A percentile compares a stretch with the other conserved stretches of the same genome.
Conservation (phyloP, 1,284 basidiomycete species). For the Cryptococcus sp. region DNA sequence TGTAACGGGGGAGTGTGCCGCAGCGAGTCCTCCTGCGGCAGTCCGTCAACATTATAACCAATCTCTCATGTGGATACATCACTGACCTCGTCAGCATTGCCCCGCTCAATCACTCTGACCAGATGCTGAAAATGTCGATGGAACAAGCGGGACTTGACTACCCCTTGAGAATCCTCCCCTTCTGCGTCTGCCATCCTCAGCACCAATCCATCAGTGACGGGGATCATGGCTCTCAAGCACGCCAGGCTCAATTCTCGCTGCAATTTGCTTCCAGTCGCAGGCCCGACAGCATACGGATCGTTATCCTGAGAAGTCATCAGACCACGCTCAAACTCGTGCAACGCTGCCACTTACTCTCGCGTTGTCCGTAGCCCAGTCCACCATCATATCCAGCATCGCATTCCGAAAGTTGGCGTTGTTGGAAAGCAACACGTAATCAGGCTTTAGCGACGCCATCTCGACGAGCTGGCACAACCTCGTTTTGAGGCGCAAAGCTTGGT, state of each 20-base stretch:
- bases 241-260: slow-evolving; percentile 67
- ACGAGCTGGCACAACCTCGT: slow-evolving; percentile 74
- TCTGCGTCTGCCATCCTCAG: slow-evolving; percentile 64
- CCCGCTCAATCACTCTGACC: slow-evolving; percentile 64
- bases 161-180: slow-evolving; percentile 65
- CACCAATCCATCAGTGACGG: slow-evolving; percentile 72
- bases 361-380: slow-evolving; percentile 64
- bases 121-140: slow-evolving; percentile 71
- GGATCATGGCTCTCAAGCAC: slow-evolving; percentile 69
- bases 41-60: not conserved
- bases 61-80: not conserved
- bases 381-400: slow-evolving; percentile 68
- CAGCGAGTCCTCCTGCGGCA: slow-evolving; percentile 9
- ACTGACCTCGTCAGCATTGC: slow-evolving; percentile 22
- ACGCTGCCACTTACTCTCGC: slow-evolving; percentile 27
- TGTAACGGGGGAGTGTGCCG: slow-evolving; percentile 12
- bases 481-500: slow-evolving; percentile 64
- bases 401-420: slow-evolving; percentile 70
- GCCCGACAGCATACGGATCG: slow-evolving; percentile 16
- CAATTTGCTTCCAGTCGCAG: slow-evolving; percentile 16
- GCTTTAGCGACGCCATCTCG: slow-evolving; percentile 66
- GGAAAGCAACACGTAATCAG: slow-evolving; percentile 64
- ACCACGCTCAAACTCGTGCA: not conserved
- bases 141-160: slow-evolving; percentile 74
- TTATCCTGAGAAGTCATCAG: slow-evolving; percentile 16